Percentiles rank a stretch among this genome's conserved stretches.
These are phyloP conservation scores for Aspergillus novofumigatus DNA, from an alignment of 2,329 filamentous ascomycete species.

Conservation along the genomic window DNA sequence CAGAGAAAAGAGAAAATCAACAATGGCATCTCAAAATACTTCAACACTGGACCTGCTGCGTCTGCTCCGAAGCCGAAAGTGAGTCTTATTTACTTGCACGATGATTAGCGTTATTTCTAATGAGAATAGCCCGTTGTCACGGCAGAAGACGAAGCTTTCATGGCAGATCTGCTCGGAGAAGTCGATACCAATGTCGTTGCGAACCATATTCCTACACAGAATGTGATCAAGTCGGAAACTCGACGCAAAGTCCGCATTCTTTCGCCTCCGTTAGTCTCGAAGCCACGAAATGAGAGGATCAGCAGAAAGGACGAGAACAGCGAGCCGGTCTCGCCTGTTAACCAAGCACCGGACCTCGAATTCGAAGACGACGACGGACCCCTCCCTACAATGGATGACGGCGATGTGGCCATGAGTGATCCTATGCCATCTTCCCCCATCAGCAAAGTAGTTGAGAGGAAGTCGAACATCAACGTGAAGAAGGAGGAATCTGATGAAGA, in stretches of 20 bases:
- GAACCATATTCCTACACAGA: conserved; percentile 52
- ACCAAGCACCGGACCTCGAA: conserved; percentile 36
- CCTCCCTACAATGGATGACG: conserved; percentile 58
- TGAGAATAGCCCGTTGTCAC: conserved; percentile 64
- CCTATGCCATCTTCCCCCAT: conserved; percentile 82
- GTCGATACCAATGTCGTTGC: conserved; percentile 73
- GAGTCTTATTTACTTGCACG: conserved; percentile 16
- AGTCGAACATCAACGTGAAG: conserved; percentile 53
- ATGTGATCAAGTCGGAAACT: conserved; percentile 67
- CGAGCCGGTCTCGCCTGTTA: conserved; percentile 43
- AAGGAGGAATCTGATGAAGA: conserved; percentile 67
- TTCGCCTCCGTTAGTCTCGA: conserved; percentile 64
- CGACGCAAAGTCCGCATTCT: conserved; percentile 75
- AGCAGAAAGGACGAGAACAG: conserved; percentile 42
- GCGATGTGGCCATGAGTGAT: conserved; percentile 81
- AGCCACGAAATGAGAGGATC: conserved; percentile 50
- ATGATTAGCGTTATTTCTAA: conserved; percentile 6
- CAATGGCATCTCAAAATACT: conserved; percentile 91
- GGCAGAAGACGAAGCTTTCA: conserved; percentile 83
- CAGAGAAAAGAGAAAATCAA: conserved; percentile 82
- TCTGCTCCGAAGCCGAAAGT: conserved; percentile 76
- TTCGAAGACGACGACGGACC: conserved; percentile 57
- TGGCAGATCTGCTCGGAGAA: conserved; percentile 78
- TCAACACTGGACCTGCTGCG: conserved; percentile 66
- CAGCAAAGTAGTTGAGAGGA: conserved; percentile 71